Conservation (phyloP, 352 stramenopile genomes). For the Pilasporangium apinafurcum region DNA sequence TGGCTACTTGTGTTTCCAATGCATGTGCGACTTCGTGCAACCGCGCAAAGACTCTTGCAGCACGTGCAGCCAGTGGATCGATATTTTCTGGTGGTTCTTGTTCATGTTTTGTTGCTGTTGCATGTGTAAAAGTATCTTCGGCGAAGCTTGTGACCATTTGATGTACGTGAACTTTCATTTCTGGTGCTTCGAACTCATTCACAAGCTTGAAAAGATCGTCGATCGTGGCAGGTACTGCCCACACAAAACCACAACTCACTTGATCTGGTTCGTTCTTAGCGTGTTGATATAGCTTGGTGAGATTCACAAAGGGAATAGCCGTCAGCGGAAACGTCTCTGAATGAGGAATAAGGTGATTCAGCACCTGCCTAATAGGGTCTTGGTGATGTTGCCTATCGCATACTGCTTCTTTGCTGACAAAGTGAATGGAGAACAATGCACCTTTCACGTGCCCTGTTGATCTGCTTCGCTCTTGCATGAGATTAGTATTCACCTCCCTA, state of each 20-base stretch:
- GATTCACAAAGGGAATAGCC: conserved; percentile 1
- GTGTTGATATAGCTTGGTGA: neutral
- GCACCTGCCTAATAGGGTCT: neutral
- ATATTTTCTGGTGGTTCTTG: neutral
- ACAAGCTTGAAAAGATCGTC: conserved; percentile 10
- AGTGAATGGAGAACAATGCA: neutral
- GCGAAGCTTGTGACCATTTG: neutral
- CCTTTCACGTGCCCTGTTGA: neutral
- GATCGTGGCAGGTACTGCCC: neutral
- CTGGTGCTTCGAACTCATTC: conserved; percentile 2
- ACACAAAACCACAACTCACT: neutral
- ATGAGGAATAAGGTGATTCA: neutral
- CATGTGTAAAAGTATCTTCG: neutral
- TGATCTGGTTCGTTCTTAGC: neutral
- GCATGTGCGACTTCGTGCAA: conserved; percentile 13
- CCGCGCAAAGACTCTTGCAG: conserved; percentile 18
- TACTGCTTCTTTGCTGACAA: neutral
- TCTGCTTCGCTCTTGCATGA: neutral
- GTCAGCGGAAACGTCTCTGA: neutral
- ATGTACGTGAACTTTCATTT: conserved; percentile 1
- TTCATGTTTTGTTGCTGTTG: neutral
- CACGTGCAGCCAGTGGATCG: conserved; percentile 15
- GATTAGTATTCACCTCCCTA: neutral
- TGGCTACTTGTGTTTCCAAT: conserved; percentile 18
- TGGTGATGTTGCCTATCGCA: neutral